Percentiles rank a stretch among this genome's conserved stretches.
phyloP scores from a whole-genome alignment of 805 yeast genomes.

The Cyberlindnera petersonii region DNA sequence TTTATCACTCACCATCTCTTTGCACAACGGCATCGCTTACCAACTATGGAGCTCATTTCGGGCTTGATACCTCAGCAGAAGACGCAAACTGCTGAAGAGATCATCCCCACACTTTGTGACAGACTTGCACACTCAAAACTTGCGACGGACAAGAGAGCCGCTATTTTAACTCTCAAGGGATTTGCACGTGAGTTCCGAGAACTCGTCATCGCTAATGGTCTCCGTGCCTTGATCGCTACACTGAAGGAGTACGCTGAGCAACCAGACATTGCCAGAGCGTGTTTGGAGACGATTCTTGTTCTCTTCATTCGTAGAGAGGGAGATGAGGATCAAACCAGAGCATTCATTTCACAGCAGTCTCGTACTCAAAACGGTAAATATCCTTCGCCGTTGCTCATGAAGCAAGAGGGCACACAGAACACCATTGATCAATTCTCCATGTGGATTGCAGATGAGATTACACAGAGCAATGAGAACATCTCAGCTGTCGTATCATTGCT shows the following conservation, averaged over 20 bases:
- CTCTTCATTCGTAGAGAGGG: slow-evolving; percentile 70
- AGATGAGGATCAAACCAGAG: slow-evolving; percentile 60
- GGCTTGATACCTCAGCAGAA: slow-evolving; percentile 45
- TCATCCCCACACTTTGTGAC: slow-evolving; percentile 86
- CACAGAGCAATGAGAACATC: slow-evolving; percentile 46
- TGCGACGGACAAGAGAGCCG: slow-evolving; percentile 84
- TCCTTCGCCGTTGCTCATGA: slow-evolving; percentile 65
- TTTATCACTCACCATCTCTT: no score
- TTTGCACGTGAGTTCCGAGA: slow-evolving; percentile 88
- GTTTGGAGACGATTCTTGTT: slow-evolving; percentile 80
- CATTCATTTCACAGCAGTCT: slow-evolving; percentile 72
- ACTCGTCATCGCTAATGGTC: slow-evolving; percentile 81
- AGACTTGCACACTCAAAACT: slow-evolving; percentile 77
- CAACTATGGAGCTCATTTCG: slow-evolving; percentile 37
- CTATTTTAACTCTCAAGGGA: slow-evolving; percentile 83
- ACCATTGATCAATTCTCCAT: slow-evolving; percentile 79
- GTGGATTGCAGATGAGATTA: slow-evolving; percentile 93
- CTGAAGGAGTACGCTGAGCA: slow-evolving; percentile 66
- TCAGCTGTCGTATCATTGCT: slow-evolving; percentile 40
- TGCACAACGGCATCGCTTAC: no score
- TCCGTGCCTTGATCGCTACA: slow-evolving; percentile 66
- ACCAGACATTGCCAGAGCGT: slow-evolving; percentile 67
- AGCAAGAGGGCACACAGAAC: slow-evolving; percentile 35
- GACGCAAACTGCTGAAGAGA: slow-evolving; percentile 65
- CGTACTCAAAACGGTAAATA: slow-evolving; percentile 73